Percentiles rank a stretch among this genome's conserved stretches.
Conservation (phyloP, 192 early-diverging fungal genomes). For the Linnemannia hyalina region DNA sequence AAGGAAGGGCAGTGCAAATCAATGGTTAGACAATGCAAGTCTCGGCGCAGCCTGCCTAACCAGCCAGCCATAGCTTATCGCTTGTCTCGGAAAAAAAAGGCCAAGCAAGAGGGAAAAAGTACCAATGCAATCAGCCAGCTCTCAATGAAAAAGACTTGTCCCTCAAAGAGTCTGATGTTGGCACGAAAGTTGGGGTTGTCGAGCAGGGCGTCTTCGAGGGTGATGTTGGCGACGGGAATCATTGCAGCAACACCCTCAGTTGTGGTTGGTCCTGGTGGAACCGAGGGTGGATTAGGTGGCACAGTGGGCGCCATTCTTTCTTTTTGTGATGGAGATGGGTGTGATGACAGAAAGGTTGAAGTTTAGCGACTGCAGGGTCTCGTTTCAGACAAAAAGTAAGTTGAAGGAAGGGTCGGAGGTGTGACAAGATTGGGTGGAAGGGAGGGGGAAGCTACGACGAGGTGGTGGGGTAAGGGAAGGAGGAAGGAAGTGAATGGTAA, state of each 20-base stretch:
- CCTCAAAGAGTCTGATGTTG: constrained; percentile 67
- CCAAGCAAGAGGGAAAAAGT: not conserved
- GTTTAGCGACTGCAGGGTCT: not conserved
- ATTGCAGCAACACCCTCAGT: constrained; percentile 49
- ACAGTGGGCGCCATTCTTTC: constrained; percentile 3
- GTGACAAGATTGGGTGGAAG: not conserved
- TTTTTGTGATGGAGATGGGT: not conserved
- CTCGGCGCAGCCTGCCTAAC: not conserved
- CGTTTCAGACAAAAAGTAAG: not conserved
- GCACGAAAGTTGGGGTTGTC: constrained; percentile 69
- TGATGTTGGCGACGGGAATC: constrained; percentile 56
- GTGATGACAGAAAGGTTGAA: not conserved
- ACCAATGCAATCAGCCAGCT: constrained; percentile 64
- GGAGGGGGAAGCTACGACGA: not conserved
- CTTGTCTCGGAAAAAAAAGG: not conserved
- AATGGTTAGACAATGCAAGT: constrained; percentile 6
- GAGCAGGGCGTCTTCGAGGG: constrained; percentile 64
- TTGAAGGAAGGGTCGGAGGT: not conserved
- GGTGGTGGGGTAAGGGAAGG: not conserved
- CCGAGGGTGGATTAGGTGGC: constrained; percentile 29
- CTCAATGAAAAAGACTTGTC: constrained; percentile 69
- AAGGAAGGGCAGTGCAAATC: constrained; percentile 2
- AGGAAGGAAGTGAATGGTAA: not conserved
- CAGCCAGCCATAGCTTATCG: not conserved
- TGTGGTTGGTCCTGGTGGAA: constrained; percentile 16